Conservation (phyloP, 2,329 filamentous ascomycete genomes). For the Paracoccidioides lutzii region DNA sequence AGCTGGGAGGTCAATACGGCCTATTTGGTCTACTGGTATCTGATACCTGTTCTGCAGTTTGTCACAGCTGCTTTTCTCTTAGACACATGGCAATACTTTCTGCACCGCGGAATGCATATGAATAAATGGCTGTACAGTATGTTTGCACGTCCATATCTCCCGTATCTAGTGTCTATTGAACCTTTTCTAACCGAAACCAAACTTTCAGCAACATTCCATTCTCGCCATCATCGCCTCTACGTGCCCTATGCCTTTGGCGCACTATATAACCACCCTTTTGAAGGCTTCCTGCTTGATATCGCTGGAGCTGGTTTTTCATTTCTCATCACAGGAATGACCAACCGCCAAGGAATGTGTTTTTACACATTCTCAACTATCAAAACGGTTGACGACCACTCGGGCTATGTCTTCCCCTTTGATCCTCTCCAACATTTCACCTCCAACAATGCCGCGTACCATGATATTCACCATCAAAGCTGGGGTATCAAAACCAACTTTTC, state of each 20-base stretch:
- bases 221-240: constrained; percentile 89
- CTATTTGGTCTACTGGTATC: constrained; percentile 63
- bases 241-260: constrained; percentile 96
- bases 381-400: constrained; percentile 95
- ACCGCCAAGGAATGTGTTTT: constrained; percentile 76
- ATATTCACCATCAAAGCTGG: constrained; percentile 98
- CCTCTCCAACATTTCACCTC: constrained; percentile 81
- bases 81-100: constrained; percentile 97
- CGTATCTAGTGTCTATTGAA: background rate
- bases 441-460: constrained; percentile 94
- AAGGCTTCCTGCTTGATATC: constrained; percentile 88
- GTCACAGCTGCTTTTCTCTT: constrained; percentile 59
- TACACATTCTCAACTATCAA: constrained; percentile 85
- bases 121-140: constrained; percentile 94
- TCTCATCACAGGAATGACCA: constrained; percentile 67
- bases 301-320: constrained; percentile 75
- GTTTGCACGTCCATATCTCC: constrained; percentile 23
- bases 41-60: constrained; percentile 68
- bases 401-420: constrained; percentile 91
- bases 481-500: constrained; percentile 64
- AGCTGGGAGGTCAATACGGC: constrained; percentile 67
- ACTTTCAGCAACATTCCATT: constrained; percentile 66
- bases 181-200: background rate
- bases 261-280: constrained; percentile 89
- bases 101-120: constrained; percentile 91